Base-by-base conservation (phyloP, 1,284 basidiomycete species). In the Phellopilus nigrolimitatus region DNA sequence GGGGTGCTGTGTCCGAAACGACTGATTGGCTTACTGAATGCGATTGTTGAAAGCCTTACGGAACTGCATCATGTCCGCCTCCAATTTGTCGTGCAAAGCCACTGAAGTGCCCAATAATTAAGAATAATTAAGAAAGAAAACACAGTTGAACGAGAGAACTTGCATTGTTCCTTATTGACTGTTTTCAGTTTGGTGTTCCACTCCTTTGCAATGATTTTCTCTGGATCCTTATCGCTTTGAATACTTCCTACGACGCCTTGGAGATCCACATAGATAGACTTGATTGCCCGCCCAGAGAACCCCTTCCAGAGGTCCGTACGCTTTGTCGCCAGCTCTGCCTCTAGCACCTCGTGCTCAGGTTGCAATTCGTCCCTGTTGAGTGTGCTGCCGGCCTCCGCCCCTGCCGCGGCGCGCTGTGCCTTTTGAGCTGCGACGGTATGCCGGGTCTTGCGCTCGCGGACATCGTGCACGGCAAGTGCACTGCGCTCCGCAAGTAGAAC, bases 1-100 rank as follows among this genome's bases (percentile, higher is more conserved):
- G 55, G 33, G 12, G 38, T 19, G 19, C 9, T 27, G 22, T n/a
- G 24, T 22, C 15, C 19, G n/a, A 34, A 28, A 3, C 15, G 17
- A 13, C 17, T 25, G 13, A 10, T 21, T 19, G 43, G 64, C 73
- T 34, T 55, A 80, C 74, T 69, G 63, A 34, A 80, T 73, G 60
- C 77, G 75, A 47, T 77, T 77, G 48, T 90, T 90, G 68, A 90
- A 90, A 0, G 75, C 82, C 59, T 79, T 85, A n/a, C 88, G 76
- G 42, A 88, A 71, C 9, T 76, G 66, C 9, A 71, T 68, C 12
- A 89, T 64, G 60, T 90, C 87, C 10, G 71, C 68, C 27, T 87
- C 82, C 24, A 89, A 65, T 55, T 79, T 81, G 10, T 84, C 81
- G 57, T 83, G 74, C 15, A 84, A 60, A 33, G 64, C 63, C 33